Evolutionary conservation across 345 rosid species (phyloP), one percentile per base, ranked within the genome.

Genomic region (Dimocarpus longan): DNA sequence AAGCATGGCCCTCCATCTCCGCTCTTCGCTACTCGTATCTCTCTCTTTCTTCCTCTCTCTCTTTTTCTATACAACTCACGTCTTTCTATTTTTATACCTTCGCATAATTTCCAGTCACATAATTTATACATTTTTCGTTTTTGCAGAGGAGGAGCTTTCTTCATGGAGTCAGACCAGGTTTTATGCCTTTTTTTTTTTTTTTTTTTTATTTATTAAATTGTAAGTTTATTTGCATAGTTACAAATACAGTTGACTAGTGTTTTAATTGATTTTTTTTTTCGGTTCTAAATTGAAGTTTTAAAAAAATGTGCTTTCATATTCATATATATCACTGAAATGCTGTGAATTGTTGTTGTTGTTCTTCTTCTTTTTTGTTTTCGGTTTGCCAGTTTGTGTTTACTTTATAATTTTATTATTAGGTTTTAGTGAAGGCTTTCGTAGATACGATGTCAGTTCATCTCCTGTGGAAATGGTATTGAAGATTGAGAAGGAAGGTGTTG

Each of bases 101-200:
- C 43, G 56, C 6, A 3, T 71, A 26, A 16, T 40, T 37, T 50
- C 56, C 74, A 7, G 63, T 48, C 40, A 4, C 10, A 24, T 73
- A 32, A 4, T 10, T 54, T 39, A 4, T 8, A 3, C 21, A 8
- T 8, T 80, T 68, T 68, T 64, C 56, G 44, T 80, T 15, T 32
- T 80, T 69, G 80, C 91, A 93, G 98, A 86, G 88, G 74, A 78
- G 79, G 16, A 70, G 63, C 64, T 52, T 80, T 60, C 74, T 82
- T 52, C 54, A 81, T 68, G 85, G 80, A 76, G 68, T 76, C 79
- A 73, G 67, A 56, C 78, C 84, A 81, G 91, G 93, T 88, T 66
- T 69, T 18, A 32, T 70, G 78, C 71, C 74, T 28, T 5, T 16
- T 5, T 62, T 71, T 12, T 71, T 40, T 43, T 8, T 48, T 57